These are phyloP conservation scores for Neurospora tetraspora DNA, from an alignment of 495 filamentous ascomycete species.

Conservation along the genomic window DNA sequence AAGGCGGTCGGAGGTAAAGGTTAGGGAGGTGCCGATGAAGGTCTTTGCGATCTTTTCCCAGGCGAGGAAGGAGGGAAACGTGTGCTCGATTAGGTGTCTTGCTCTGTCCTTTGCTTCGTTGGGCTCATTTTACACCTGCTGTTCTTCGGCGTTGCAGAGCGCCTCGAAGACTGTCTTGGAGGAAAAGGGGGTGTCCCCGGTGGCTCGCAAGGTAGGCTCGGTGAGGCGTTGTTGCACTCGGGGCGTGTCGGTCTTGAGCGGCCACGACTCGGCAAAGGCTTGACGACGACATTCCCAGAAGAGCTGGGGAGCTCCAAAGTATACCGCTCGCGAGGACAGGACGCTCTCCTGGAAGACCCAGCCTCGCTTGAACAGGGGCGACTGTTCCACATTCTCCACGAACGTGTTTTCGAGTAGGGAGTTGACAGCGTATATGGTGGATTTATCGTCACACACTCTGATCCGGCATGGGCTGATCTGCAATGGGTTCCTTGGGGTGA, in stretches of 20 bases:
- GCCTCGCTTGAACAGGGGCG: slow-evolving; percentile 4
- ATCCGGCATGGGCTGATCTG: neutral
- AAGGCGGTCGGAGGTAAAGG: slow-evolving; percentile 10
- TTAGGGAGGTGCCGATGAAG: slow-evolving; percentile 1
- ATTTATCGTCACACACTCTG: neutral
- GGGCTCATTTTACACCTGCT: too few relatives aligned
- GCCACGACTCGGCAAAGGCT: neutral
- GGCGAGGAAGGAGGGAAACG: neutral
- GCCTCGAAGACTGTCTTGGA: neutral
- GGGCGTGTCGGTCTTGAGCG: neutral
- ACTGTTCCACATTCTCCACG: neutral
- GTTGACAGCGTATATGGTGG: neutral
- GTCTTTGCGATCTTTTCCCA: neutral
- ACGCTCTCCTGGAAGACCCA: slow-evolving; percentile 12
- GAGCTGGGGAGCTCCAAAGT: slow-evolving; percentile 6
- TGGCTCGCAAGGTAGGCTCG: neutral
- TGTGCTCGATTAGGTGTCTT: neutral
- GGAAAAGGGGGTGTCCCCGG: neutral
- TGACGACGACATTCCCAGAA: slow-evolving; percentile 6
- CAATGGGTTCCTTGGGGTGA: neutral
- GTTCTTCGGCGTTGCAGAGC: neutral
- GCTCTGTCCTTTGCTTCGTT: neutral
- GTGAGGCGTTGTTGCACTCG: neutral
- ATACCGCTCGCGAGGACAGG: slow-evolving; percentile 3
- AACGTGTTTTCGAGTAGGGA: neutral